Conservation (phyloP, 2,329 filamentous ascomycete genomes). For the Xylariaceae sp. region DNA sequence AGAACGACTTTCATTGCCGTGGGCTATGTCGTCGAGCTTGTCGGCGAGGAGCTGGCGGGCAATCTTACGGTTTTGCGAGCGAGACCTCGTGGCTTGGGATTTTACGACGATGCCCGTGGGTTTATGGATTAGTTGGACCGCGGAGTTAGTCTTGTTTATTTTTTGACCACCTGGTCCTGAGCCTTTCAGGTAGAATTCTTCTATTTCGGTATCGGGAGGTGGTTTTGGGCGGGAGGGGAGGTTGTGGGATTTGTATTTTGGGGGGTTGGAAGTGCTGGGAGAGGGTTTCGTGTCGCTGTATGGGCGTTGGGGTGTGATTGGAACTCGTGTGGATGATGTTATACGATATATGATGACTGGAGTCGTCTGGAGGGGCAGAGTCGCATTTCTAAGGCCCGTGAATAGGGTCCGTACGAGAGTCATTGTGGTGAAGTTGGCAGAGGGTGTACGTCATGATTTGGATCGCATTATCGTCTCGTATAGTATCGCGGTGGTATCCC, state of each 20-base stretch:
- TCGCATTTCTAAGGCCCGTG: no score
- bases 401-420: no score
- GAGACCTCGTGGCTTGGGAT: slow-evolving; percentile 84
- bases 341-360: no score
- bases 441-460: no score
- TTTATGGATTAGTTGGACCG: slow-evolving; percentile 86
- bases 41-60: slow-evolving; percentile 76
- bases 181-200: slow-evolving; percentile 84
- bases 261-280: no score
- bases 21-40: slow-evolving; percentile 67
- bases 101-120: slow-evolving; percentile 93
- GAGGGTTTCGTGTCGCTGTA: no score
- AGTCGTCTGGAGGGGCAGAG: no score
- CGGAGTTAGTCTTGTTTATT: slow-evolving; percentile 98
- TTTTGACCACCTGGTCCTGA: slow-evolving; percentile 93
- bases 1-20: slow-evolving; percentile 67
- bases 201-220: slow-evolving; percentile 74
- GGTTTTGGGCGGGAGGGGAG: slow-evolving; percentile 73
- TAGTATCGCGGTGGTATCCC: no score
- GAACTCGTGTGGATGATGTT: no score
- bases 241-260: slow-evolving; percentile 29
- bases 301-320: no score
- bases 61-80: slow-evolving; percentile 81
- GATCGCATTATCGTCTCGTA: no score
- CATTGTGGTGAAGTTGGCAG: no score